phyloP scores from a whole-genome alignment of 2,329 filamentous ascomycete species.

The Aschersonia sp. region DNA sequence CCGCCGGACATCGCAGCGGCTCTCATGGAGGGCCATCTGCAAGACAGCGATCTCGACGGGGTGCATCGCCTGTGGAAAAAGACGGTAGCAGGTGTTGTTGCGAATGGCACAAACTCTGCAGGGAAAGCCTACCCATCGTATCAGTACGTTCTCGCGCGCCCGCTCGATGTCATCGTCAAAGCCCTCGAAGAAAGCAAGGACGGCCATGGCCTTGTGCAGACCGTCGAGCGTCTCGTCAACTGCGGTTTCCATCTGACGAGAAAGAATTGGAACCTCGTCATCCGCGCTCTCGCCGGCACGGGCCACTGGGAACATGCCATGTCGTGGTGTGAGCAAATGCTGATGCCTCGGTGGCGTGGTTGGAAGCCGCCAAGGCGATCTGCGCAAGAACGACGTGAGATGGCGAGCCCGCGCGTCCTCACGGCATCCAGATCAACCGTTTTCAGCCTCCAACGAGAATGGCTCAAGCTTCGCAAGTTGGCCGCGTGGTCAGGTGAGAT shows the following conservation, averaged over 20 bases:
- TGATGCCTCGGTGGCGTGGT: constrained; percentile 68
- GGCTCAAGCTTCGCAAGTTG: constrained; percentile 32
- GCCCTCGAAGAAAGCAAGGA: constrained; percentile 25
- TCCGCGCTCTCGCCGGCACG: constrained; percentile 51
- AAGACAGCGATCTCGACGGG: constrained; percentile 39
- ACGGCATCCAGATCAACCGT: constrained; percentile 24
- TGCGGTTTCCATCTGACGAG: constrained; percentile 63
- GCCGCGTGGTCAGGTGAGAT: constrained; percentile 33
- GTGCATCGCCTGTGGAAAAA: constrained; percentile 55
- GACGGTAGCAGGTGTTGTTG: constrained; percentile 37
- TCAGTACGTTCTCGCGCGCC: constrained; percentile 37
- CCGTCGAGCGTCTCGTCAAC: constrained; percentile 39
- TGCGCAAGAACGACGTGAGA: constrained; percentile 20
- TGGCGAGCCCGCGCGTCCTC: constrained; percentile 19
- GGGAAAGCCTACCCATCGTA: constrained; percentile 26
- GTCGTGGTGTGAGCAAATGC: constrained; percentile 54
- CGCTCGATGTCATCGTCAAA: constrained; percentile 34
- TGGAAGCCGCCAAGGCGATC: constrained; percentile 33
- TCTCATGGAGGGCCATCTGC: constrained; percentile 53
- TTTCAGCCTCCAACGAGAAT: constrained; percentile 32
- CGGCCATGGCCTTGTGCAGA: constrained; percentile 28
- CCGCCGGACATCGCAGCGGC: constrained; percentile 44
- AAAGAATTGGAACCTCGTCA: constrained; percentile 67
- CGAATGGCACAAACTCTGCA: constrained; percentile 12
- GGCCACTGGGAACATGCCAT: constrained; percentile 55